A percentile compares a stretch with the other conserved stretches of the same genome.
These are phyloP conservation scores for Colletotrichum sp. DNA, from an alignment of 2,329 filamentous ascomycete species.

Conservation along the genomic window DNA sequence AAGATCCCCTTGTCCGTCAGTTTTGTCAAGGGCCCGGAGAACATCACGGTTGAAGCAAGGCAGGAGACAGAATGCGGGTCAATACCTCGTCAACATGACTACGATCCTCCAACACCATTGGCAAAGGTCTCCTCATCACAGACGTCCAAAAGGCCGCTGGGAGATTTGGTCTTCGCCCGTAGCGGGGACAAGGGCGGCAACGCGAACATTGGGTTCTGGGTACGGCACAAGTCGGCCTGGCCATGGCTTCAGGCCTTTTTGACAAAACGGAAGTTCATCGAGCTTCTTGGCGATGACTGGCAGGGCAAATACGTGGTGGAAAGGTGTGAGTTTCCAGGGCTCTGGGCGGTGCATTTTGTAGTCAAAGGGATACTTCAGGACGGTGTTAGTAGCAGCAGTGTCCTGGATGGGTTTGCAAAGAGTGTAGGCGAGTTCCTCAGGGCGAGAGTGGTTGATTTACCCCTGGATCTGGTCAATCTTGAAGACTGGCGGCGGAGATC, in stretches of 20 bases:
- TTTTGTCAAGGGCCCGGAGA: conserved; percentile 23
- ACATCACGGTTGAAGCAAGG: background rate
- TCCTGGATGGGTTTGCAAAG: conserved; percentile 56
- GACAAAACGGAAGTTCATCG: conserved; percentile 37
- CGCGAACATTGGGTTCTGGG: conserved; percentile 39
- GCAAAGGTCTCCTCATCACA: background rate
- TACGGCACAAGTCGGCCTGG: conserved; percentile 41
- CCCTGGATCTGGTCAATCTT: conserved; percentile 24
- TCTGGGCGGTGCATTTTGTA: conserved; percentile 50
- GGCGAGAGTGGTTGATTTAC: conserved; percentile 32
- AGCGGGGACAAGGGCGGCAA: conserved; percentile 39
- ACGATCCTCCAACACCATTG: background rate
- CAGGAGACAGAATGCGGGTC: background rate
- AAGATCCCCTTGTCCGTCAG: conserved; percentile 22
- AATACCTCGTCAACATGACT: background rate
- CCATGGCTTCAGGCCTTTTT: conserved; percentile 45
- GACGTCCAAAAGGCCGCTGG: conserved; percentile 28
- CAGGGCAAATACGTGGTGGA: conserved; percentile 42
- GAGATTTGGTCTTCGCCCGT: conserved; percentile 34
- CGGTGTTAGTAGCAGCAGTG: conserved; percentile 51
- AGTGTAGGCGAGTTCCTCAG: conserved; percentile 56
- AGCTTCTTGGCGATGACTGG: conserved; percentile 50
- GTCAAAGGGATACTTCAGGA: conserved; percentile 48
- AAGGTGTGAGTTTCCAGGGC: conserved; percentile 47
- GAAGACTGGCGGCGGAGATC: conserved; percentile 23